Evolutionary conservation across 23 red algal genomes (phyloP), one percentile per base, ranked within the genome.

Genomic region (Gracilaria gracilis): DNA sequence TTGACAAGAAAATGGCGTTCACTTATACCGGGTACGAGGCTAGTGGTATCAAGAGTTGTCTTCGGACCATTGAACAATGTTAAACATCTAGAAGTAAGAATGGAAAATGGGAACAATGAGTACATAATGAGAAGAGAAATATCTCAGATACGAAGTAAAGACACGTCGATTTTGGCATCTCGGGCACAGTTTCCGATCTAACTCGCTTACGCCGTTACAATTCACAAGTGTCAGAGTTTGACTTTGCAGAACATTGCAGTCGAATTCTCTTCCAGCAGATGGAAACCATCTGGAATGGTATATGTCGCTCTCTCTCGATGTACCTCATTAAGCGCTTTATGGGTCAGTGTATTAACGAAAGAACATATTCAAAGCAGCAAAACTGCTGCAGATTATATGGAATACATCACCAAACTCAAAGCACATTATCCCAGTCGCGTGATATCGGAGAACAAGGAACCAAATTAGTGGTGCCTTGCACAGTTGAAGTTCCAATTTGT

Each of bases 291-390:
- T 2, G 72, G 72, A 12, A 77, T 44, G 72, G 72, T 77, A 3
- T 77, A 77, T 77, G 72, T 49, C 9, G 72, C 33, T 14, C 72
- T 77, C 14, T 77, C 72, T 27, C 27, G 72, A 4, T 77, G 34
- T 15, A 46, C 9, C 1, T 77, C 72, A 4, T 77, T 77, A 27
- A 11, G 21, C 7, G 72, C 33, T 1, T 38, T 77, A 20, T 77
- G 72, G 72, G 72, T 76, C 1, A 35, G 32, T 11, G 72, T 0
- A 4, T 29, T 77, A 9, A 27, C 28, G 11, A 33, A 49, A 44
- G 0, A 20, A 15, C 47, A 44, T 19, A 17, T 37, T 19, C 24
- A 0, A 46, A 46, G 5, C 42, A 46, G 11, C 42, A 46, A 7
- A 4, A 11, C 11, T 46, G 42, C 42, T 46, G 17, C 8, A 15